Evolutionary conservation across 2,329 filamentous ascomycete species (phyloP), one percentile per base, ranked within the genome.

Genomic region (Decorospora gaudefroyi): DNA sequence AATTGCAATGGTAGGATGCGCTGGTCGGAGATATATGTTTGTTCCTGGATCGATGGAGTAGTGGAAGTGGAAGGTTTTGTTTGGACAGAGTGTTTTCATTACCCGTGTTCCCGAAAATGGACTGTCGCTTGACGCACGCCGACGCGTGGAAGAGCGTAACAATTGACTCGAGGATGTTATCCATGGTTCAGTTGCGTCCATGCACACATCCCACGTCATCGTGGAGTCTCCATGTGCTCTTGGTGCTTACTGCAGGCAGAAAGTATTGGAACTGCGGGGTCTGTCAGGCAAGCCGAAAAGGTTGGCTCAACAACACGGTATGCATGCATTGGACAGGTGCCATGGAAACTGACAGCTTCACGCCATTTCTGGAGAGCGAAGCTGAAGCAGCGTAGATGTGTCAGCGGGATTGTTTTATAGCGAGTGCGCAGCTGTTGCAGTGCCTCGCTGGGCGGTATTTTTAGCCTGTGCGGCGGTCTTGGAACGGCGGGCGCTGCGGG

Each of bases 131-230:
- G n/a, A n/a, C n/a, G 35, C 21, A 7, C 29, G 25, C 16, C 17
- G 18, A 35, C 26, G 32, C 32, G 32, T 34, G 32, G 23, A 18
- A 18, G 32, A 34, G 12, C 10, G 19, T 21, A 25, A 15, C 6
- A 16, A 32, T 32, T 15, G 26, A 21, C 7, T 9, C 15, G 28
- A 16, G 31, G 16, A 28, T 28, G 38, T 23, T 11, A 23, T n/a
- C 22, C 12, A 27, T 22, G 10, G 25, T 19, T 44, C 41, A 44
- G 38, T 34, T 39, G 13, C 19, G 33, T 42, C 23, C 32, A 37
- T 33, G 27, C 27, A 27, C n/a, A n/a, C n/a, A 18, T 23, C 30
- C 13, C 25, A 49, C 46, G 49, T 51, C 49, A 51, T 51, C 11
- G 29, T 30, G 29, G 28, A 34, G 45, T 33, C 38, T 23, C 31